These are phyloP conservation scores for Pholiota molesta DNA, from an alignment of 768 basidiomycete species.

Conservation along the genomic window DNA sequence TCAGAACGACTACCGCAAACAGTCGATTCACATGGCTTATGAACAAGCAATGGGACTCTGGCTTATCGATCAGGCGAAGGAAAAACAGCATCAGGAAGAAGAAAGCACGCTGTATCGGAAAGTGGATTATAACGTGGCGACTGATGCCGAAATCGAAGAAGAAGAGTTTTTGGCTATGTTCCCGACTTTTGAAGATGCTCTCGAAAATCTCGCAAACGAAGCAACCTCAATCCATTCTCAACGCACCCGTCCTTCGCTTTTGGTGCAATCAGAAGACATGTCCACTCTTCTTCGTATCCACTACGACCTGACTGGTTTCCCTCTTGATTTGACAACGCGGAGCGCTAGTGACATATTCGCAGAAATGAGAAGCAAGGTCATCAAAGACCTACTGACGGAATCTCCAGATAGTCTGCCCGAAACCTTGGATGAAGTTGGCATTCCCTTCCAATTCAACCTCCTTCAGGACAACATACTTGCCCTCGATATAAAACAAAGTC, in stretches of 20 bases:
- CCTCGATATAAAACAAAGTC: slow-evolving; percentile 15
- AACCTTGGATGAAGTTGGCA: slow-evolving; percentile 52
- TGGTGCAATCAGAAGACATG: slow-evolving; percentile 38
- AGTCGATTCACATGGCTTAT: slow-evolving; percentile 53
- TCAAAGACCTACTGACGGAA: slow-evolving; percentile 36
- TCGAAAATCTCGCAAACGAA: slow-evolving; percentile 41
- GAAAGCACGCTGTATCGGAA: slow-evolving; percentile 79
- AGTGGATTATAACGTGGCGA: slow-evolving; percentile 51
- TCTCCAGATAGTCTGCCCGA: slow-evolving; percentile 36
- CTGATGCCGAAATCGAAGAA: slow-evolving; percentile 80
- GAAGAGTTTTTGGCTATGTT: slow-evolving; percentile 84
- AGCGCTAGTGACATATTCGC: slow-evolving; percentile 27
- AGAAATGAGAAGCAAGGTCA: slow-evolving; percentile 32
- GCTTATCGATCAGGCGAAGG: slow-evolving; percentile 77
- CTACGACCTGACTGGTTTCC: slow-evolving; percentile 33
- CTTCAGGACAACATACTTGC: slow-evolving; percentile 38
- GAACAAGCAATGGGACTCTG: slow-evolving; percentile 80
- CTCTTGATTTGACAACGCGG: background rate
- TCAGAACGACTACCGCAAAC: slow-evolving; percentile 30
- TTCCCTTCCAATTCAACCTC: slow-evolving; percentile 53
- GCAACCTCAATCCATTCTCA: slow-evolving; percentile 11
- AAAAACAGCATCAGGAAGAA: slow-evolving; percentile 62
- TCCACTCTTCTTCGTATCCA: slow-evolving; percentile 51
- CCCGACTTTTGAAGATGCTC: slow-evolving; percentile 74
- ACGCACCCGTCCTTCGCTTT: slow-evolving; percentile 17